Base-by-base conservation (phyloP, 495 filamentous ascomycete genomes). In the Penicillium atrosanguineum region DNA sequence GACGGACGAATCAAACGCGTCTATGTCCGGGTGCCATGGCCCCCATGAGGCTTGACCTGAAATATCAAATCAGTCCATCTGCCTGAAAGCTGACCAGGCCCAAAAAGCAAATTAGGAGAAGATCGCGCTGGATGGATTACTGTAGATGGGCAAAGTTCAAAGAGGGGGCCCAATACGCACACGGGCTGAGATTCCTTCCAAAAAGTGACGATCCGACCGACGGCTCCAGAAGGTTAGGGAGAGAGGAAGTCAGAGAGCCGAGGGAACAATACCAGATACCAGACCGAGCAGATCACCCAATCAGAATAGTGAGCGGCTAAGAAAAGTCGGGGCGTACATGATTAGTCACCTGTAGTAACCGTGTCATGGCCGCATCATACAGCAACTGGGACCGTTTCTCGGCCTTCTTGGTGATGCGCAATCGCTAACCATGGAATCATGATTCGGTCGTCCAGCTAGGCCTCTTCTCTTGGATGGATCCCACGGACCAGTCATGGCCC, bases 301-400 rank as follows among this genome's bases (percentile, higher is more conserved):
- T 57, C 20, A 44, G 38, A 16, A 31, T 26, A 28, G 23, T 38
- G 39, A 48, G 56, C 56, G 56, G 56, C 56, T 59, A 55, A 59
- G n/a, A 42, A 50, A n/a, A 45, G 47, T 55, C 55, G 55, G 55
- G 59, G 55, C 41, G 55, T 62, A 59, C 55, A 52, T 48, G 55
- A 62, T 55, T 58, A 62, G 59, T 62, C 59, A 62, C 53, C 50
- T 40, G 58, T 31, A 31, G 58, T 61, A 57, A 61, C 59, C 34
- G 58, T 61, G 52, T 55, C 52, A 55, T 55, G 46, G 52, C 46
- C 25, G 39, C 48, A 50, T 50, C 48, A 50, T 50, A 18, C 25
- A 34, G 20, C 16, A 31, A 34, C 14, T 16, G 25, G 25, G 23
- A 18, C n/a, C 29, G 21, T 23, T 34, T 29, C 31, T 34, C 31